These are phyloP conservation scores for Diaporthe capsici DNA, from an alignment of 2,329 filamentous ascomycete species.

Conservation along the genomic window DNA sequence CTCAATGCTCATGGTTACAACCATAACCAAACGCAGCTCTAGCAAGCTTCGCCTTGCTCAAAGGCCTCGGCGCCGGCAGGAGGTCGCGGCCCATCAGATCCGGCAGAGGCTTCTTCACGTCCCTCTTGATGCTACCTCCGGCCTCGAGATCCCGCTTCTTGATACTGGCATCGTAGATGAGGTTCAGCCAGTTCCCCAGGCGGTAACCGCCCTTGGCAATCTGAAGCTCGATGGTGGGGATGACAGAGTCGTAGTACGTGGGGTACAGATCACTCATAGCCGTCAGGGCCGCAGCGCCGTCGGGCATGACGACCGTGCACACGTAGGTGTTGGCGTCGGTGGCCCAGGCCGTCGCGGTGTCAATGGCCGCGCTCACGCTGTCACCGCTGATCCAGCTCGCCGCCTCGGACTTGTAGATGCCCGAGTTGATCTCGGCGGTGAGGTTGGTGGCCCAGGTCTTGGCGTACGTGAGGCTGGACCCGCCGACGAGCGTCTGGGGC, in stretches of 20 bases:
- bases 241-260: slow-evolving; percentile 57
- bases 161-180: slow-evolving; percentile 43
- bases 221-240: slow-evolving; percentile 58
- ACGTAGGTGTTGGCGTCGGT: slow-evolving; percentile 58
- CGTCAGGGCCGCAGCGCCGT: slow-evolving; percentile 55
- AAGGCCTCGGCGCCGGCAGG: slow-evolving; percentile 45
- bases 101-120: slow-evolving; percentile 34
- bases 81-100: slow-evolving; percentile 46
- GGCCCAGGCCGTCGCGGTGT: slow-evolving; percentile 59
- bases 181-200: slow-evolving; percentile 50
- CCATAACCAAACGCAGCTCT: slow-evolving; percentile 44
- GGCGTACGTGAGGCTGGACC: slow-evolving; percentile 49
- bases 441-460: slow-evolving; percentile 54
- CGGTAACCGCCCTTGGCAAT: slow-evolving; percentile 59
- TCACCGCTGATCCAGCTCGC: slow-evolving; percentile 56
- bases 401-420: slow-evolving; percentile 51
- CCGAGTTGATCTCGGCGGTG: slow-evolving; percentile 53
- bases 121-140: background rate
- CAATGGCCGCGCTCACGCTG: slow-evolving; percentile 52
- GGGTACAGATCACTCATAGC: slow-evolving; percentile 55
- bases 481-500: slow-evolving; percentile 57
- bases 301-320: slow-evolving; percentile 56
- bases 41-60: slow-evolving; percentile 48
- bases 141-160: slow-evolving; percentile 43
- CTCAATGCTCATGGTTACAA: slow-evolving; percentile 20